Evolutionary conservation across 805 yeast genomes (phyloP).

Genomic region (Nakazawaea pomicola): DNA sequence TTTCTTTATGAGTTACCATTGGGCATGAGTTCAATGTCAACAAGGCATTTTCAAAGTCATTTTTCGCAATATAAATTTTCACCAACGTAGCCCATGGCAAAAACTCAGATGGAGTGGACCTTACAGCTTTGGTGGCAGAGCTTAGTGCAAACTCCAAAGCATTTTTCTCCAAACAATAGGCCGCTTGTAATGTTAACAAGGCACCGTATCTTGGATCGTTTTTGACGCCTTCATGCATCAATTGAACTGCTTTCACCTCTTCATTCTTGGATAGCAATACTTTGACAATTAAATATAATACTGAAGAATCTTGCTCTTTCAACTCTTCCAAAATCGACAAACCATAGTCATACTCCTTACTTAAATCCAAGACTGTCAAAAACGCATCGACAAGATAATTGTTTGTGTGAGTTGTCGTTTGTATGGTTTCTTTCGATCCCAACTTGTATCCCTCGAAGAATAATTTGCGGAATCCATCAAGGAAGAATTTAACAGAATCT

Average conservation of each 20-base stretch:
- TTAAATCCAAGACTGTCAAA: slow-evolving; percentile 54
- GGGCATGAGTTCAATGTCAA: slow-evolving; percentile 76
- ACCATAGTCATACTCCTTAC: slow-evolving; percentile 61
- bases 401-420: slow-evolving; percentile 55
- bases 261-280: slow-evolving; percentile 48
- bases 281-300: slow-evolving; percentile 50
- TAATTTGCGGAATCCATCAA: slow-evolving; percentile 60
- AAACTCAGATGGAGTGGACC: slow-evolving; percentile 70
- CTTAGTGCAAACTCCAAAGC: slow-evolving; percentile 53
- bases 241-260: slow-evolving; percentile 53
- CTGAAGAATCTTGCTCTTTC: slow-evolving; percentile 47
- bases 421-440: slow-evolving; percentile 64
- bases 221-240: slow-evolving; percentile 45
- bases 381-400: slow-evolving; percentile 78
- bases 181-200: slow-evolving; percentile 50
- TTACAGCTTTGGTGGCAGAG: slow-evolving; percentile 59
- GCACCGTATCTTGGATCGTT: slow-evolving; percentile 50
- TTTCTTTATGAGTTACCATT: slow-evolving; percentile 71
- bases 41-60: slow-evolving; percentile 68
- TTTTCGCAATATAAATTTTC: slow-evolving; percentile 53
- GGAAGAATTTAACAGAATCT: slow-evolving; percentile 46
- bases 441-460: slow-evolving; percentile 61
- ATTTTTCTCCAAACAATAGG: slow-evolving; percentile 49
- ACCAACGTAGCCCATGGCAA: slow-evolving; percentile 69
- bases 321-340: slow-evolving; percentile 53